Evolutionary conservation across 1,284 basidiomycete genomes (phyloP).

Genomic region (Trametes polyzona): DNA sequence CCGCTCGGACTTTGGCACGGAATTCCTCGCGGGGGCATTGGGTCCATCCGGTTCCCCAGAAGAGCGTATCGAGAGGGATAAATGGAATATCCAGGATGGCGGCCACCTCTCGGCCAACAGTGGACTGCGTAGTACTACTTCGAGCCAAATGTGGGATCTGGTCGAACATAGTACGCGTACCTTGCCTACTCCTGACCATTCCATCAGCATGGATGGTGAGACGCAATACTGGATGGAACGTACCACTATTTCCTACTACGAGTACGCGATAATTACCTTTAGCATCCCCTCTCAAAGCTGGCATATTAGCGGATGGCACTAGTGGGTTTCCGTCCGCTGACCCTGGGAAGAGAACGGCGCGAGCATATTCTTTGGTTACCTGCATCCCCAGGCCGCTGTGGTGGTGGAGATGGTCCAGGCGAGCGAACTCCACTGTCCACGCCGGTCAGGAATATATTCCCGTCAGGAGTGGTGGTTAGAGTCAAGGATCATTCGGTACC

Average conservation of each 20-base stretch:
- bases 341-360: background rate
- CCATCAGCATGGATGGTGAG: background rate
- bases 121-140: conserved; percentile 46
- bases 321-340: background rate
- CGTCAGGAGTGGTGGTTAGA: background rate
- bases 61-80: conserved; percentile 30
- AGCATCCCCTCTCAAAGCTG: conserved; percentile 51
- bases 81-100: conserved; percentile 41
- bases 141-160: background rate
- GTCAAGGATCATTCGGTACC: no score
- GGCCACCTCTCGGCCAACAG: conserved; percentile 50
- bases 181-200: conserved; percentile 13
- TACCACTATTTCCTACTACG: conserved; percentile 61
- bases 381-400: no score
- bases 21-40: conserved; percentile 24
- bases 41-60: conserved; percentile 34
- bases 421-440: background rate
- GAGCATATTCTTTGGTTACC: no score
- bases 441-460: background rate
- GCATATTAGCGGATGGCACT: background rate
- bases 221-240: conserved; percentile 4
- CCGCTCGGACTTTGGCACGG: conserved; percentile 21
- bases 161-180: conserved; percentile 1
- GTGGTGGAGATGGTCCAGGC: no score
- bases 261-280: conserved; percentile 52